phyloP scores from a whole-genome alignment of 2,329 filamentous ascomycete genomes.

The Cryphonectria japonica region DNA sequence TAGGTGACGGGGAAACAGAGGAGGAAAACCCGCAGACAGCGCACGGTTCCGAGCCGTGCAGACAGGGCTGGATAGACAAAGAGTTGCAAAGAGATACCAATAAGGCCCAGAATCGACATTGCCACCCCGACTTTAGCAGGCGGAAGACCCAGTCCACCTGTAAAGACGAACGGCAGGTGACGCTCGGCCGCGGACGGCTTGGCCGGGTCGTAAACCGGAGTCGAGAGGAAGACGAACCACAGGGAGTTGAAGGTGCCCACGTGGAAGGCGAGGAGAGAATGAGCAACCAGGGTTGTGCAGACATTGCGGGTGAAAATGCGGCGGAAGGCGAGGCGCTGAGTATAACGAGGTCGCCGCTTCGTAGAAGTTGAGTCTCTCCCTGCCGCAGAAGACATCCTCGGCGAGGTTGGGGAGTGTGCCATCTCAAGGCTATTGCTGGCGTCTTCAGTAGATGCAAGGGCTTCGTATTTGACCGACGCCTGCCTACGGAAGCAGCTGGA shows the following conservation, averaged over 20 bases:
- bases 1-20: constrained; percentile 74
- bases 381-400: constrained; percentile 12
- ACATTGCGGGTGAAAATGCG: constrained; percentile 61
- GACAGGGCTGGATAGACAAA: constrained; percentile 72
- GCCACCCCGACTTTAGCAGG: constrained; percentile 74
- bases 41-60: constrained; percentile 67
- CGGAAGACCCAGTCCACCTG: constrained; percentile 75
- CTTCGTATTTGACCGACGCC: constrained; percentile 38
- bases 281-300: constrained; percentile 59
- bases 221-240: constrained; percentile 77
- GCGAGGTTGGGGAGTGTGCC: constrained; percentile 23
- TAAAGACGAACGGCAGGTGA: constrained; percentile 63
- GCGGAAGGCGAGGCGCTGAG: constrained; percentile 53
- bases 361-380: constrained; percentile 19
- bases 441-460: constrained; percentile 38
- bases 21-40: constrained; percentile 69
- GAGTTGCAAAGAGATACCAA: constrained; percentile 76
- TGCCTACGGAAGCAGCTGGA: constrained; percentile 33
- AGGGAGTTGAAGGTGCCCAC: constrained; percentile 77
- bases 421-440: constrained; percentile 40
- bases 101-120: constrained; percentile 74
- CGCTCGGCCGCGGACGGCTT: constrained; percentile 38
- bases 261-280: constrained; percentile 73
- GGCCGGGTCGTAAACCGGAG: constrained; percentile 59
- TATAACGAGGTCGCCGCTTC: constrained; percentile 44